phyloP scores from a whole-genome alignment of 768 basidiomycete species.

The Coprinellus micaceus region DNA sequence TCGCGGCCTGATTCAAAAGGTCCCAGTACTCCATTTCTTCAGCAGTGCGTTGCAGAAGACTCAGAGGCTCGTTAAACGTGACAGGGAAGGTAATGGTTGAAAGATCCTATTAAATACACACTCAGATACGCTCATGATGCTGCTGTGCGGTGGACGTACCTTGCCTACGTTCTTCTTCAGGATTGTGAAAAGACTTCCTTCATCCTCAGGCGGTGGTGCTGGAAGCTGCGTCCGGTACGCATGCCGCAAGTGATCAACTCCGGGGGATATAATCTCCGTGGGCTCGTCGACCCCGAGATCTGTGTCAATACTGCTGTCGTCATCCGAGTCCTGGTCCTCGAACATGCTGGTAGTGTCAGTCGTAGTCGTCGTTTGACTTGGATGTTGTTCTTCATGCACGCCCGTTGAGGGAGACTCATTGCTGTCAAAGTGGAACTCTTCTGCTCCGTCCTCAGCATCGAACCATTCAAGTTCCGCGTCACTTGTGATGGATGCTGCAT shows the following conservation, averaged over 20 bases:
- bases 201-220: constrained; percentile 59
- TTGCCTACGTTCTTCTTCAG: constrained; percentile 89
- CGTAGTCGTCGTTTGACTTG: constrained; percentile 36
- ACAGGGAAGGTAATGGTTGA: constrained; percentile 84
- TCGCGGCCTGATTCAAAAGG: constrained; percentile 64
- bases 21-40: constrained; percentile 81
- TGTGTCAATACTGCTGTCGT: constrained; percentile 52
- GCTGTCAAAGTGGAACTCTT: constrained; percentile 58
- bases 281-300: constrained; percentile 39
- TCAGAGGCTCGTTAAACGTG: constrained; percentile 85
- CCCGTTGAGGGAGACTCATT: constrained; percentile 34
- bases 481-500: constrained; percentile 41
- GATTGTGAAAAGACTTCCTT: constrained; percentile 78
- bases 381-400: constrained; percentile 34
- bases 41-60: constrained; percentile 74
- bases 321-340: constrained; percentile 23
- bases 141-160: constrained; percentile 33
- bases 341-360: constrained; percentile 38
- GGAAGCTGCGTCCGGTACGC: constrained; percentile 57
- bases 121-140: neutral
- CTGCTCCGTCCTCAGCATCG: constrained; percentile 71
- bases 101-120: constrained; percentile 52
- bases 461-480: constrained; percentile 68
- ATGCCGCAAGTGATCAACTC: constrained; percentile 26
- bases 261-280: constrained; percentile 10